Base-by-base conservation (phyloP, 768 basidiomycete genomes). In the Mycena chlorophos region DNA sequence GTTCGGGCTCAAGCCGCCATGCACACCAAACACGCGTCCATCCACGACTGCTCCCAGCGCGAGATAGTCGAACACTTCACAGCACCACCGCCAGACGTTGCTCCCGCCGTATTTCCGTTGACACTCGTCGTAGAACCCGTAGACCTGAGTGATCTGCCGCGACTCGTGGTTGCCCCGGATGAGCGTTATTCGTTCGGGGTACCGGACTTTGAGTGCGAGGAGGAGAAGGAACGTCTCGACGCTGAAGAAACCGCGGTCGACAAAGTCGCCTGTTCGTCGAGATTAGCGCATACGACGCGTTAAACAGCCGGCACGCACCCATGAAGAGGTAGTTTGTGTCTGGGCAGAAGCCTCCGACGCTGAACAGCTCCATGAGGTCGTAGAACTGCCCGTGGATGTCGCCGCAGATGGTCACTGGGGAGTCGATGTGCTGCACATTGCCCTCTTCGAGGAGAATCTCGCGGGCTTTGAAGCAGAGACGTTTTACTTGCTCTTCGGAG, bases 341-440 rank as follows among this genome's bases (percentile, higher is more conserved):
- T 56, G 94, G 94, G 71, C 94, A 96, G 64, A 86, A 86, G 6
- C 94, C 93, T 30, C 94, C 94, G 28, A 95, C 85, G 69, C 86
- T 87, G 82, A 97, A 96, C 55, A 99, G 79, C 73, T 99, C 92
- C 83, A 98, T 86, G 62, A 98, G 80, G 70, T 98, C 96, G 71
- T 89, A 97, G 69, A 98, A 97, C 67, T 98, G 96, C 10, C 95
- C 94, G 66, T 98, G 95, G 42, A 98, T 97, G 74, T 98, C 95
- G 6, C 95, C 95, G 67, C 90, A 93, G 66, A 93, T 90, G 64
- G 96, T 98, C 14, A 98, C 94, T 14, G 96, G 96, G 42, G 94
- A 88, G 74, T 98, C 95, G 29, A 98, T 90, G 61, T 87, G 84
- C 69, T 98, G 95, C 1, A 99, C 94, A 69, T 99, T 99, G 2